Evolutionary conservation across 805 yeast species (phyloP).

Genomic region (Metschnikowia cubensis): DNA sequence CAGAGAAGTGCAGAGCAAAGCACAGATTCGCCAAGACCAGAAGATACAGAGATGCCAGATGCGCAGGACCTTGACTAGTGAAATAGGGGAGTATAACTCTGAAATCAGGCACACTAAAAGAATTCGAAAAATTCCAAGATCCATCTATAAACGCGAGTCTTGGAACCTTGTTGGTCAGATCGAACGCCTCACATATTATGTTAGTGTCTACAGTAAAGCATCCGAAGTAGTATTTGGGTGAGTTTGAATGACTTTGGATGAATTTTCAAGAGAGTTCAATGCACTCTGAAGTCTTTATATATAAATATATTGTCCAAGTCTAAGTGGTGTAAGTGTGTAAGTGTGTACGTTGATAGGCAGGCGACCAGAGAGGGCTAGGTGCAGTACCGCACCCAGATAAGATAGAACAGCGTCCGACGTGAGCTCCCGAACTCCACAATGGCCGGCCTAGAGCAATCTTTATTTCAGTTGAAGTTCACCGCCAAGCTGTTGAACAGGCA

Average conservation of each 20-base stretch:
- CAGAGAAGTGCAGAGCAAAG: not conserved
- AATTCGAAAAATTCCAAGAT: not conserved
- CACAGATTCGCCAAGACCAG: conserved; percentile 4
- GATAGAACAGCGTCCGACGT: not conserved
- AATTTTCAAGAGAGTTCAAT: too few relatives aligned
- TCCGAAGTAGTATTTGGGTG: too few relatives aligned
- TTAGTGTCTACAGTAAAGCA: too few relatives aligned
- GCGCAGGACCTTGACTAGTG: conserved; percentile 11
- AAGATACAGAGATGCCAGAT: conserved; percentile 15
- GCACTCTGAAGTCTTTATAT: too few relatives aligned
- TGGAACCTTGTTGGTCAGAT: too few relatives aligned
- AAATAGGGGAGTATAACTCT: not conserved
- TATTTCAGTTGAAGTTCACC: conserved; percentile 55
- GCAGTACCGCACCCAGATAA: conserved; percentile 5
- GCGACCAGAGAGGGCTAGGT: not conserved
- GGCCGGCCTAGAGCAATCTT: conserved; percentile 29
- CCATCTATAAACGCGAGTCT: too few relatives aligned
- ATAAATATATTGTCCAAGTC: too few relatives aligned
- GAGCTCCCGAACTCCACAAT: conserved; percentile 6
- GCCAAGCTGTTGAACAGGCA: conserved; percentile 90
- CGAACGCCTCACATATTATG: too few relatives aligned
- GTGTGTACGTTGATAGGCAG: too few relatives aligned
- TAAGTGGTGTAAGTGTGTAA: not conserved
- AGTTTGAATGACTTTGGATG: too few relatives aligned
- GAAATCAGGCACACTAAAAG: not conserved